Conservation (phyloP, 306 rosid species). For the Arachis stenosperma region DNA sequence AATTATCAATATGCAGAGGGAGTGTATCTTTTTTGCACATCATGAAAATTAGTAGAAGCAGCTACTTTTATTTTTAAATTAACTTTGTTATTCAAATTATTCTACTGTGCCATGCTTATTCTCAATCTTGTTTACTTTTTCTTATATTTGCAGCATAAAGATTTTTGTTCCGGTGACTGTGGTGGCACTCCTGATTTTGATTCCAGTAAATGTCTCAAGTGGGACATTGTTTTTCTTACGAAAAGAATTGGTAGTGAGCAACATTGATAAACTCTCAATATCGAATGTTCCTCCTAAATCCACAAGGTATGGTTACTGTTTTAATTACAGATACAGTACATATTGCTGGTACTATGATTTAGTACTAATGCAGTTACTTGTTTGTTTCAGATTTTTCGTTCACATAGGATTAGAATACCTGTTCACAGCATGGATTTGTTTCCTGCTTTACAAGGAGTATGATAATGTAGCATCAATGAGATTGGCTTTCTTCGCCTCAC, state of each 20-base stretch:
- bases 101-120: conserved; percentile 4
- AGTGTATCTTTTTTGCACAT: not conserved
- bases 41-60: conserved; percentile 3
- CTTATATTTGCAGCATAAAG: conserved; percentile 64
- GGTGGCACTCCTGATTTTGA: conserved; percentile 86
- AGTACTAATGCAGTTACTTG: conserved; percentile 28
- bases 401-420: conserved; percentile 88
- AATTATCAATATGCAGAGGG: no score
- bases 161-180: conserved; percentile 75
- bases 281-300: conserved; percentile 85
- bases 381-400: conserved; percentile 76
- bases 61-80: not conserved
- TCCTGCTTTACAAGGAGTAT: conserved; percentile 80
- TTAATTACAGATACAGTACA: not conserved
- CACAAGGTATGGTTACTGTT: conserved; percentile 55
- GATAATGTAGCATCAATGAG: conserved; percentile 72
- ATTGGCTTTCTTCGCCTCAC: conserved; percentile 78
- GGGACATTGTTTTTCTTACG: conserved; percentile 76
- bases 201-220: conserved; percentile 92
- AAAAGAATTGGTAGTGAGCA: conserved; percentile 84
- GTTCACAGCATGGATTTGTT: conserved; percentile 85
- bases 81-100: not conserved
- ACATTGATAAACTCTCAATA: conserved; percentile 93
- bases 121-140: conserved; percentile 9
- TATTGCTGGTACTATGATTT: conserved; percentile 9